phyloP scores from a whole-genome alignment of 371 early-diverging fungal genomes.

The Saksenaea vasiformis region DNA sequence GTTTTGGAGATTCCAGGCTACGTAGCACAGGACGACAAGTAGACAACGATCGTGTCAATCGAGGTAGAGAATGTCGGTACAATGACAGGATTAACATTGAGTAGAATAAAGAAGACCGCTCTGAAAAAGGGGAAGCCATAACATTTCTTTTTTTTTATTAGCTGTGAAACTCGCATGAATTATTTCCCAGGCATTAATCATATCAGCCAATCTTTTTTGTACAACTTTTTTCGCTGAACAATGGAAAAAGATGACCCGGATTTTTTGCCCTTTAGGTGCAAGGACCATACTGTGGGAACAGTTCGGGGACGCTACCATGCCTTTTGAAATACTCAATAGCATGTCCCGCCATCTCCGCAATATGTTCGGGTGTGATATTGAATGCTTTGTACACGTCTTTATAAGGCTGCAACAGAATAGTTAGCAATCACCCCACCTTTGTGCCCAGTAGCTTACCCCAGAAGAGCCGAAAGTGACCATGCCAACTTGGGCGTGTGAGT shows the following conservation, averaged over 20 bases:
- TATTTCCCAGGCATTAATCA: not conserved
- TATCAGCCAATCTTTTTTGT: not conserved
- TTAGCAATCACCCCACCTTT: not conserved
- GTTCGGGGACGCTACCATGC: constrained; percentile 28
- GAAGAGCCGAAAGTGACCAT: constrained; percentile 96
- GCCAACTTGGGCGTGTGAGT: constrained; percentile 89
- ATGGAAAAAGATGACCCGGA: not conserved
- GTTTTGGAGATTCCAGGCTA: not conserved
- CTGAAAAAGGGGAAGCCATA: not conserved
- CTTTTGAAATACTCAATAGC: constrained; percentile 68
- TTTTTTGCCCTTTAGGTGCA: constrained; percentile 6
- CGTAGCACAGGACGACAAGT: not conserved
- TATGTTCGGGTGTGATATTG: constrained; percentile 71
- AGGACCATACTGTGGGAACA: constrained; percentile 16
- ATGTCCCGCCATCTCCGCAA: constrained; percentile 72
- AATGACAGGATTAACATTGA: not conserved
- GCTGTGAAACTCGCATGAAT: not conserved
- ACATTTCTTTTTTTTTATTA: too few species aligned
- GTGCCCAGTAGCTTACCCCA: constrained; percentile 30
- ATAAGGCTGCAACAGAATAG: constrained; percentile 47
- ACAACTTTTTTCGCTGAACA: not conserved
- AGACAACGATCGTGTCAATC: not conserved
- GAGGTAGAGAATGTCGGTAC: not conserved
- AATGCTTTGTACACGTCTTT: constrained; percentile 75
- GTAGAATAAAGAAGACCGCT: not conserved